phyloP scores from a whole-genome alignment of 1,284 basidiomycete genomes.

The Heterobasidion irregulare region DNA sequence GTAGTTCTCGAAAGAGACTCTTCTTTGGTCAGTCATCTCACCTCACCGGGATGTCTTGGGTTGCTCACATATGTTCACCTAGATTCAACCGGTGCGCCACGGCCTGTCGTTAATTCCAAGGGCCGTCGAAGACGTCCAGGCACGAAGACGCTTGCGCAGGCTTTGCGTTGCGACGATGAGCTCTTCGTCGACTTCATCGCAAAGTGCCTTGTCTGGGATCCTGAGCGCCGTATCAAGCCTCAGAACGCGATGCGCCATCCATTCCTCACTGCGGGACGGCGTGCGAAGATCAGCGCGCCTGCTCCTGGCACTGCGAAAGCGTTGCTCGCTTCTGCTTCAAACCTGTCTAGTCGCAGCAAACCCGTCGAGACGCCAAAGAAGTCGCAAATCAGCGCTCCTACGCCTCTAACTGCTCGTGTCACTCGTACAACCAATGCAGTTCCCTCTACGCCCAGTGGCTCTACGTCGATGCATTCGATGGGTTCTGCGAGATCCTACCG shows the following conservation, averaged over 20 bases:
- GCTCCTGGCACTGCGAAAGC: conserved; percentile 38
- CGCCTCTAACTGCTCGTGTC: conserved; percentile 69
- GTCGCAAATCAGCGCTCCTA: conserved; percentile 77
- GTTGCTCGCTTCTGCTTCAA: conserved; percentile 36
- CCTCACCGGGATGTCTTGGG: neutral
- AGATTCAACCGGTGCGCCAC: conserved; percentile 90
- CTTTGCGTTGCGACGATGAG: conserved; percentile 85
- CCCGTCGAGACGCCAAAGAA: conserved; percentile 76
- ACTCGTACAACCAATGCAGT: conserved; percentile 44
- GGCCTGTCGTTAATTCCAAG: conserved; percentile 95
- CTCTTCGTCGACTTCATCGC: conserved; percentile 89
- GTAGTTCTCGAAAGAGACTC: conserved; percentile 87
- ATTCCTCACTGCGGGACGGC: conserved; percentile 68
- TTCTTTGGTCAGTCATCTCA: conserved; percentile 76
- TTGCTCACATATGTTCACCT: conserved; percentile 3
- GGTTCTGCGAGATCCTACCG: conserved; percentile 31
- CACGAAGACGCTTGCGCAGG: conserved; percentile 83
- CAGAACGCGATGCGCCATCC: conserved; percentile 90
- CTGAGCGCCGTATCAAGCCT: conserved; percentile 92
- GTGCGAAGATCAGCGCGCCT: conserved; percentile 38
- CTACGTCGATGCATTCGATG: conserved; percentile 23
- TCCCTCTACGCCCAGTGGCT: conserved; percentile 52
- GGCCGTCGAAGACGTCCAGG: conserved; percentile 88
- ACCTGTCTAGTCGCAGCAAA: conserved; percentile 41
- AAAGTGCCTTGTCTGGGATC: conserved; percentile 97